Percentiles rank a stretch among this genome's conserved stretches.
phyloP scores from a whole-genome alignment of 2,329 filamentous ascomycete species.

The Pseudogymnoascus sp. region DNA sequence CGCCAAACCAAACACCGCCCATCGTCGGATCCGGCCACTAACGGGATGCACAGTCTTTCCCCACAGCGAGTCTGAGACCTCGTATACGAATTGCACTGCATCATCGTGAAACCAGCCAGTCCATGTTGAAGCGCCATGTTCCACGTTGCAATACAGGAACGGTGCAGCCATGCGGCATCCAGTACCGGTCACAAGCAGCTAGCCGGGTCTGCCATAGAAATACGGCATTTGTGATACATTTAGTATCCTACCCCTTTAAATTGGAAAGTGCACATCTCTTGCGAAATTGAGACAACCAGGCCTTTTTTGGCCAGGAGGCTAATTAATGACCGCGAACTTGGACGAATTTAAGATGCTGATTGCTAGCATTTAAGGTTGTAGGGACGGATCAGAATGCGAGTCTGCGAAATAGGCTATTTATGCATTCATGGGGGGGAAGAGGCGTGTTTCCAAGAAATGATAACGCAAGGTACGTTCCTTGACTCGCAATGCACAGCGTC shows the following conservation, averaged over 20 bases:
- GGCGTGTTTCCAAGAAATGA: not conserved
- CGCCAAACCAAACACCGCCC: not conserved
- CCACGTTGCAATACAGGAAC: not conserved
- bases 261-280: not conserved
- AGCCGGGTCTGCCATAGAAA: not conserved
- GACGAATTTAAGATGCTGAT: not conserved
- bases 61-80: not conserved
- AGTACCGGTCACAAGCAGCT: not conserved
- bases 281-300: not conserved
- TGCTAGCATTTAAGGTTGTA: constrained; percentile 2
- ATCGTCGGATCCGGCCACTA: not conserved
- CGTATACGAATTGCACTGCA: not conserved
- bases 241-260: not conserved
- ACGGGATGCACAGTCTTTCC: not conserved
- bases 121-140: not conserved
- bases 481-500: not conserved
- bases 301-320: not conserved
- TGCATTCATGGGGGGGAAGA: not conserved
- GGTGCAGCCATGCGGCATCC: not conserved
- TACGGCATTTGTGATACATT: not conserved
- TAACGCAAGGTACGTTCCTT: not conserved
- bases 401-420: not conserved
- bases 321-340: not conserved
- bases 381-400: not conserved
- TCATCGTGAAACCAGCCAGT: not conserved